Conservation (phyloP, 345 rosid genomes). For the Combretum micranthum region DNA sequence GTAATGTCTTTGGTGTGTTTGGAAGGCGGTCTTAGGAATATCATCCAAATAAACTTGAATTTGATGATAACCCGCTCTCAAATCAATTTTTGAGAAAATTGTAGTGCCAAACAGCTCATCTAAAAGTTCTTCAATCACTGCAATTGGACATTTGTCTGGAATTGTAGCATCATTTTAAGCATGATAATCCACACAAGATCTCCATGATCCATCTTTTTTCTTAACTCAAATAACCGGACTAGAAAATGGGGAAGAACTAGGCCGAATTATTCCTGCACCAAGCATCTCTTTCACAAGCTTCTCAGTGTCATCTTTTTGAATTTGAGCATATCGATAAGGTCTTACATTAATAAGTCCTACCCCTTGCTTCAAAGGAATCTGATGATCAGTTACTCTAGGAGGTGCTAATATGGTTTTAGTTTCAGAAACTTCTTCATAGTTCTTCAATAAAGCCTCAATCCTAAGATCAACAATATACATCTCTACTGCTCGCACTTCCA, state of each 20-base stretch:
- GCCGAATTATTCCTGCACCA: not conserved
- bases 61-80: not conserved
- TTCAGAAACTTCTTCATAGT: too few relatives aligned
- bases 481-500: too few relatives aligned
- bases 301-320: too few relatives aligned
- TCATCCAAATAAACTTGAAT: not conserved
- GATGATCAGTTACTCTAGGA: not conserved
- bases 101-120: not conserved
- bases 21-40: not conserved
- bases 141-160: not conserved
- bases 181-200: not conserved
- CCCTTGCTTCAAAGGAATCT: too few relatives aligned
- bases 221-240: not conserved
- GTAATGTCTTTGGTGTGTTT: not conserved
- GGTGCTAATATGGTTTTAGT: too few relatives aligned
- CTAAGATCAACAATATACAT: too few relatives aligned
- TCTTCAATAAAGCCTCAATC: too few relatives aligned
- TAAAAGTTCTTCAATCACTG: not conserved
- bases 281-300: too few relatives aligned
- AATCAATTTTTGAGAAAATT: not conserved
- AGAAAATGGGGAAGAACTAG: not conserved
- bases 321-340: too few relatives aligned
- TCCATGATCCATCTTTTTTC: not conserved
- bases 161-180: not conserved
- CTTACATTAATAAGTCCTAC: too few relatives aligned